A percentile compares a stretch with the other conserved stretches of the same genome.
phyloP scores from a whole-genome alignment of 306 rosid genomes.

The Trifolium pratense region DNA sequence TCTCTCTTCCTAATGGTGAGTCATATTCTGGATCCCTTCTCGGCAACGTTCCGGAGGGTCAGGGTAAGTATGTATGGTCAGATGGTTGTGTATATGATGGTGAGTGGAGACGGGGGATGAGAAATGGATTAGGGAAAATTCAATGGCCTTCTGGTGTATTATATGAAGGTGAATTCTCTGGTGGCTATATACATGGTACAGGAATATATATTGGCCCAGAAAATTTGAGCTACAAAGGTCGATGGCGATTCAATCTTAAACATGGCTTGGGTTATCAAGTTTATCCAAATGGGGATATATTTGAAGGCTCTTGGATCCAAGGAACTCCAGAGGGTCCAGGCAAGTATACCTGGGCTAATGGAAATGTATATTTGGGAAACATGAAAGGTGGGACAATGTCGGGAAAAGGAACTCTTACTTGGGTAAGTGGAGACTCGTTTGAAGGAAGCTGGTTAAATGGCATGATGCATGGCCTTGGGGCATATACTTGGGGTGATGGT shows the following conservation, averaged over 20 bases:
- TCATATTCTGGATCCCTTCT: conserved; percentile 78
- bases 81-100: conserved; percentile 92
- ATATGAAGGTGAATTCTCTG: conserved; percentile 91
- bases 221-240: conserved; percentile 74
- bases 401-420: conserved; percentile 95
- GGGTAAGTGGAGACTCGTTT: conserved; percentile 85
- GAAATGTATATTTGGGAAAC: conserved; percentile 89
- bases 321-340: conserved; percentile 96
- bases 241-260: conserved; percentile 91
- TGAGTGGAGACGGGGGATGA: conserved; percentile 98
- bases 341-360: conserved; percentile 88
- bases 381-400: conserved; percentile 97
- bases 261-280: conserved; percentile 93
- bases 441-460: conserved; percentile 98
- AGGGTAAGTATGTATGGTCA: conserved; percentile 83
- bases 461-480: conserved; percentile 95
- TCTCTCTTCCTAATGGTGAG: conserved; percentile 71
- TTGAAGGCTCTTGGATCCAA: conserved; percentile 99
- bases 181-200: conserved; percentile 88
- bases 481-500: conserved; percentile 91
- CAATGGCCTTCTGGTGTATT: conserved; percentile 72
- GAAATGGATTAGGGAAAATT: conserved; percentile 77
- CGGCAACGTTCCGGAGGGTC: conserved; percentile 83
- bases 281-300: conserved; percentile 83
- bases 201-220: conserved; percentile 71